Conservation (phyloP, 2,329 filamentous ascomycete genomes). For the Truncatella angustata region DNA sequence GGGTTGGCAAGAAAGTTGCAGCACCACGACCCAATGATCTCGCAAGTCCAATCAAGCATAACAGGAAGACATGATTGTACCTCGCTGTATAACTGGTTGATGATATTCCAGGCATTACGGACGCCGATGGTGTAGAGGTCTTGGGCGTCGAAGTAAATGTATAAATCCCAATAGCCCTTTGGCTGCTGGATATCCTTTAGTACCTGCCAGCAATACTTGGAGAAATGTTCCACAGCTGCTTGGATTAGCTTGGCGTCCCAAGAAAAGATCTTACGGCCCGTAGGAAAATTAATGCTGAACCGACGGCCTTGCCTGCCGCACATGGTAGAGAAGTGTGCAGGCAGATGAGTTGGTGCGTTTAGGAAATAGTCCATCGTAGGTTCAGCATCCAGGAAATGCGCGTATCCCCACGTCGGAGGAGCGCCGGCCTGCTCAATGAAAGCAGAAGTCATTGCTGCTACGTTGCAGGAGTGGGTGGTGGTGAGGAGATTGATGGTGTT, state of each 20-base stretch:
- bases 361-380: slow-evolving; percentile 16
- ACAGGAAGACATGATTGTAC: slow-evolving; percentile 33
- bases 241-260: slow-evolving; percentile 9
- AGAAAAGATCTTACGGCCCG: background rate
- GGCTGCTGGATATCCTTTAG: slow-evolving; percentile 9
- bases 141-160: slow-evolving; percentile 39
- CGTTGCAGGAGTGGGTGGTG: background rate
- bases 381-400: slow-evolving; percentile 7
- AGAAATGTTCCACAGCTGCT: background rate
- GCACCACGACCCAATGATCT: slow-evolving; percentile 18
- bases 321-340: slow-evolving; percentile 17
- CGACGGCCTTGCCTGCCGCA: slow-evolving; percentile 7
- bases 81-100: slow-evolving; percentile 39
- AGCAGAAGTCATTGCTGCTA: background rate
- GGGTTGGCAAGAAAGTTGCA: too few species aligned
- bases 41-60: slow-evolving; percentile 21
- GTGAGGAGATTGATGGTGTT: too few species aligned
- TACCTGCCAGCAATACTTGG: slow-evolving; percentile 3
- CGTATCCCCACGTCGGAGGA: slow-evolving; percentile 1
- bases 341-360: slow-evolving; percentile 8
- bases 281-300: background rate
- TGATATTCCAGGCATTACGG: slow-evolving; percentile 46
- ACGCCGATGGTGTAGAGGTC: slow-evolving; percentile 48
- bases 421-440: background rate
- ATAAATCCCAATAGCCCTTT: background rate